These are phyloP conservation scores for Cyberlindnera americana DNA, from an alignment of 805 yeast genomes.

Conservation along the genomic window DNA sequence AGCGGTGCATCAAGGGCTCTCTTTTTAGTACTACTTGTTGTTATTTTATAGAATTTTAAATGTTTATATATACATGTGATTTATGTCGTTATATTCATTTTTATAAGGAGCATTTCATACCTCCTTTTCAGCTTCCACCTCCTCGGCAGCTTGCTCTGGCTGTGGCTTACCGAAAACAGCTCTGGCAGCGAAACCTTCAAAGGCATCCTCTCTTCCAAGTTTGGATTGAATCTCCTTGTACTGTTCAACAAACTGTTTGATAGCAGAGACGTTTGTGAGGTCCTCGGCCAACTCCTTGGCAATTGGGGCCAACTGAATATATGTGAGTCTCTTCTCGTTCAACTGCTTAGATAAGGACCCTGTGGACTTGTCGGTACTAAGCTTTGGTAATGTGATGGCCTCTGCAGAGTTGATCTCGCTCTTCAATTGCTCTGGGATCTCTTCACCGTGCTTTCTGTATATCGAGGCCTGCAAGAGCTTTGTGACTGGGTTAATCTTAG, in stretches of 20 bases:
- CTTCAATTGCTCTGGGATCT: conserved; percentile 14
- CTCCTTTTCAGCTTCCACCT: conserved; percentile 5
- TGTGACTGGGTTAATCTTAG: conserved; percentile 12
- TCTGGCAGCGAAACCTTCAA: conserved; percentile 2
- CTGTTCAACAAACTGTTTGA: conserved; percentile 8
- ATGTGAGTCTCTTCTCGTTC: conserved; percentile 19
- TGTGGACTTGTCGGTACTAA: conserved; percentile 8
- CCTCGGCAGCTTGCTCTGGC: conserved; percentile 4
- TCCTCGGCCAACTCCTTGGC: conserved; percentile 18
- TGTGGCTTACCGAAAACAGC: conserved; percentile 15
- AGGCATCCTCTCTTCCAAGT: conserved; percentile 10
- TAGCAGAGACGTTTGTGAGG: conserved; percentile 3
- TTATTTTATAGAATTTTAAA: neutral
- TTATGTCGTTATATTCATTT: neutral
- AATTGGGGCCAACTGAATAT: conserved; percentile 25
- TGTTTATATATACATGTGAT: conserved; percentile 2
- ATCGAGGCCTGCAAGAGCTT: conserved; percentile 19
- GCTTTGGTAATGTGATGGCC: conserved; percentile 10
- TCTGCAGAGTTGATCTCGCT: conserved; percentile 6
- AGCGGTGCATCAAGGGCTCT: neutral
- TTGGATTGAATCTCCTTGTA: conserved; percentile 12
- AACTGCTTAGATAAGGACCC: conserved; percentile 11
- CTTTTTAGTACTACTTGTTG: no score
- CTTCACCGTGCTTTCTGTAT: conserved; percentile 11
- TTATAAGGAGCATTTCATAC: no score